Base-by-base conservation (phyloP, 768 basidiomycete species). In the Trametes cinnabarina region DNA sequence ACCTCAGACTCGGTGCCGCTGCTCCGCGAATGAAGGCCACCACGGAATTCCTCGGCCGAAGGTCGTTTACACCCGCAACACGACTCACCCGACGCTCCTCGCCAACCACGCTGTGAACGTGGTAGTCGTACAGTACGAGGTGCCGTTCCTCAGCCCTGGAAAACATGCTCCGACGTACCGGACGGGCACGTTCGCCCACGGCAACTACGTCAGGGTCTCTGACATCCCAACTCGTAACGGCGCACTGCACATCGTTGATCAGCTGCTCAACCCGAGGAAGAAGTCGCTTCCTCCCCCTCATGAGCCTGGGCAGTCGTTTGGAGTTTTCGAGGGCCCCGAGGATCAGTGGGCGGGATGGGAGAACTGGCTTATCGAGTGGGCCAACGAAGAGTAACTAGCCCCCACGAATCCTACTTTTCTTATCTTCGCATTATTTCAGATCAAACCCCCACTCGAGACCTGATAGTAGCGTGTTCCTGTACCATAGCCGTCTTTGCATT, bases 211-310 rank as follows among this genome's bases (percentile, higher is more conserved):
- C 26, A 60, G 64, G 23, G 58, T 76, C 8, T 68, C 74, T 30
- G 85, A 87, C 63, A 68, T 82, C 19, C 77, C 79, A 4, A 75
- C 77, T 9, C 69, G 80, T 28, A 86, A 87, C 63, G 86, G 84
- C 30, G 86, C 79, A 22, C 68, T 82, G 30, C 85, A 87, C 65
- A 73, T 79, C 40, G 64, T 83, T 44, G 64, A 71, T 44, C 65
- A 64, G 51, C 49, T 83, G 14, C 67, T 82, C 28, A 72, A 79
- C 65, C 80, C 81, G 23, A 30, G 41, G 37, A 46, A 52, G 55
- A 22, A 26, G 30, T 40, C 23, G 3, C 20, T 17, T 4, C 20
- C 22, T 8, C 58, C 40, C 0, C 44, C 46, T 14, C 42, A 23
- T 4, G 43, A 20, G 3, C 23, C 50, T 19, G 46, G 5, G 39